Evolutionary conservation across 116 monocot genomes (phyloP).

Genomic region (Cymodocea nodosa): DNA sequence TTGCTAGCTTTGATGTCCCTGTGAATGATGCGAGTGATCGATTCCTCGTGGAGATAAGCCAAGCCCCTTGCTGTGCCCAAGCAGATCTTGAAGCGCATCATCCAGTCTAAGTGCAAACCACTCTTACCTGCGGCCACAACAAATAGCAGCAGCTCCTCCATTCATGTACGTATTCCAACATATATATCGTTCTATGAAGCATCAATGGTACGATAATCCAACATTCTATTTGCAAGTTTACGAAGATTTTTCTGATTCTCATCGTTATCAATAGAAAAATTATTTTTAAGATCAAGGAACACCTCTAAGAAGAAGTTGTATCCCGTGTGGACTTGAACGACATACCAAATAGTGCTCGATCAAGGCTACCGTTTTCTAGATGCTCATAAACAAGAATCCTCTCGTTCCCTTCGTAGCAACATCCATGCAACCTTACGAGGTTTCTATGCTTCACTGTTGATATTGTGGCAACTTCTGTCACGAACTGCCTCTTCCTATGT

Average conservation of each 20-base stretch:
- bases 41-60: conserved; percentile 68
- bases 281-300: not conserved
- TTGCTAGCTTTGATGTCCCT: conserved; percentile 73
- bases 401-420: conserved; percentile 61
- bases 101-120: conserved; percentile 36
- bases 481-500: conserved; percentile 64
- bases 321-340: not conserved
- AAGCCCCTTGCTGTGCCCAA: conserved; percentile 62
- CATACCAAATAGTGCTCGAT: conserved; percentile 68
- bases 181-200: too few species aligned
- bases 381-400: conserved; percentile 69
- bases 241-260: too few species aligned
- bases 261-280: too few species aligned
- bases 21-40: conserved; percentile 45
- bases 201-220: too few species aligned
- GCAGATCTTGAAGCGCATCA: conserved; percentile 42
- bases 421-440: conserved; percentile 70
- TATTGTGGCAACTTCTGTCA: conserved; percentile 70
- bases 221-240: too few species aligned
- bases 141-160: not conserved
- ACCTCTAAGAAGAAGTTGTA: not conserved
- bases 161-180: too few species aligned
- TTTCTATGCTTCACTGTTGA: conserved; percentile 77
- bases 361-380: conserved; percentile 69
- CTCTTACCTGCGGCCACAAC: conserved; percentile 18